Base-by-base conservation (phyloP, 2,329 filamentous ascomycete species). In the Apiospora marii region DNA sequence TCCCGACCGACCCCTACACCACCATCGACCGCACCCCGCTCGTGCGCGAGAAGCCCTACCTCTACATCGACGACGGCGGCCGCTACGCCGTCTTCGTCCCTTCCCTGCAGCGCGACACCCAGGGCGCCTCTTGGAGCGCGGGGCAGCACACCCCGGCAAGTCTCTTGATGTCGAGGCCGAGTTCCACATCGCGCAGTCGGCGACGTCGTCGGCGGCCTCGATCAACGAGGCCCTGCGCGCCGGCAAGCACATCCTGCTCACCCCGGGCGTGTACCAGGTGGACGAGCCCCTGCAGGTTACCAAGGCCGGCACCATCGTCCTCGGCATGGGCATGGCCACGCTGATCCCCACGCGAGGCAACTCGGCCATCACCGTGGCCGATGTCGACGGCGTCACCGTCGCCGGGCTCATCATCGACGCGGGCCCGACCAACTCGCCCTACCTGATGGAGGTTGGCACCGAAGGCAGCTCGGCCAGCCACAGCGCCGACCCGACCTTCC, bases 341-440 rank as follows among this genome's bases (percentile, higher is more conserved):
- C 78, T 81, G 51, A 74, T 80, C 44, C 80, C 79, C 1, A 71
- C 70, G 10, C 75, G 69, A 30, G 80, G 80, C 1, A 73, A 71
- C 41, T 69, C 80, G 16, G 79, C 74, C 14, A 70, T 81, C 37
- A 72, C 70, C 3, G 74, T 81, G 16, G 79, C 75, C 10, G 79
- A 81, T 67, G 76, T 81, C 7, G 77, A 78, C 70, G 79, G 80
- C 1, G 79, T 81, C 14, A 80, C 78, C 12, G 69, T 81, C 61
- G 79, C 80, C 13, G 78, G 80, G 22, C 74, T 81, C 24, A 81
- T 81, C 34, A 77, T 81, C 61, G 80, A 81, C 58, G 80, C 80
- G 16, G 74, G 78, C 27, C 73, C 78, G 46, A 48, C 74, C 30
- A 77, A 74, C 27, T 80, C 79, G 12, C 76, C 76, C 1, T 73